Base-by-base conservation (phyloP, 208 protist species). In the Leishmania amazonensis region DNA sequence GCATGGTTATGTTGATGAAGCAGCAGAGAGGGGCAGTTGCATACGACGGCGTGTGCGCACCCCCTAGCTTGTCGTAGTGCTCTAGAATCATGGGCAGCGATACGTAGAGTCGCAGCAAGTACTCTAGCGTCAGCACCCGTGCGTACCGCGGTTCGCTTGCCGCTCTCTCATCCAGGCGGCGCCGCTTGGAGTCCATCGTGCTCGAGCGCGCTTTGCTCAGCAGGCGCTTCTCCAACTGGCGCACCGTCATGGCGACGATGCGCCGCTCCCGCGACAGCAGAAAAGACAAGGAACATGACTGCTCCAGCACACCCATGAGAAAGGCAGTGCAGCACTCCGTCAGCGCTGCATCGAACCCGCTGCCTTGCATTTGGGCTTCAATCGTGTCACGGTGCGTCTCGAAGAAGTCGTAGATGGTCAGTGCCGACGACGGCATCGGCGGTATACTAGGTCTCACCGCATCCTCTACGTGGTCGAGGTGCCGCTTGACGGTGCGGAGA, bases 61-160 rank as follows among this genome's bases (percentile, higher is more conserved):
- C 92, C 40, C 92, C 87, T 3, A 97, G 84, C 47, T 91, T 94
- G 86, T 96, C 88, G 83, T 97, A 97, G 80, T 97, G 94, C 38
- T 88, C 89, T 1, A 97, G 67, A 49, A 97, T 89, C 49, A 85
- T 87, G 28, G 94, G 94, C 24, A 97, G 79, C 17, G 92, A 89
- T 35, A 96, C 75, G 74, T 93, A 95, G 19, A 96, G 87, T 11
- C 94, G 87, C 62, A 97, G 85, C 13, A 97, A 83, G 53, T 97
- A 97, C 85, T 97, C 92, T 17, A 95, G 71, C 28, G 92, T 87
- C 60, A 97, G 73, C 28, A 96, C 91, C 2, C 84, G 87, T 35
- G 87, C 86, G 83, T 90, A 94, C 31, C 92, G 87, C 1, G 83
- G 67, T 47, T 79, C 70, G 42, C 21, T 74, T 17, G 60, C 24